phyloP scores from a whole-genome alignment of 441 rosid species.

The Rhodomyrtus psidioides region DNA sequence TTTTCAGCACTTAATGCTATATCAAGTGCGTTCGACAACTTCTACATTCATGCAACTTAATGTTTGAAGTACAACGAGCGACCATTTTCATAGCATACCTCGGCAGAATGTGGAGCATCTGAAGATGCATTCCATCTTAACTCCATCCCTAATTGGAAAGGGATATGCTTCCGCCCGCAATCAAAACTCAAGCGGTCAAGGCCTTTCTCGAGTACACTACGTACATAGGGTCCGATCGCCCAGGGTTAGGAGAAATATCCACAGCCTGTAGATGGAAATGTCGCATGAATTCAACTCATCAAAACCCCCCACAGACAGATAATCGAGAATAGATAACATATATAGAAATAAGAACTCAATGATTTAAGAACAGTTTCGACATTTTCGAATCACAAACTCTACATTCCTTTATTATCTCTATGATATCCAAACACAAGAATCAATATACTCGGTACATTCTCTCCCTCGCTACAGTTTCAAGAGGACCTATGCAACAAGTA shows the following conservation, averaged over 20 bases:
- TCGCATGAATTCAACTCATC: background rate
- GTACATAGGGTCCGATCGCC: conserved; percentile 87
- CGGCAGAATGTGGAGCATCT: background rate
- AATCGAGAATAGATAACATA: background rate
- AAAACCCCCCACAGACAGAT: background rate
- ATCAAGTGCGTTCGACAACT: no score
- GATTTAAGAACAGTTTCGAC: background rate
- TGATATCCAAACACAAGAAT: background rate
- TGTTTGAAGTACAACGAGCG: background rate
- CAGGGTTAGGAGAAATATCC: conserved; percentile 90
- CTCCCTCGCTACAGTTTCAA: background rate
- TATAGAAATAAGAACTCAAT: background rate
- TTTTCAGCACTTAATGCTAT: background rate
- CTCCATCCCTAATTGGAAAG: background rate
- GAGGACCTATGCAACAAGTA: background rate
- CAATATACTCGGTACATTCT: background rate
- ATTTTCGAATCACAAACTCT: background rate
- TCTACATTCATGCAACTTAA: no score
- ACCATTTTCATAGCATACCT: background rate
- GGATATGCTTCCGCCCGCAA: fast-evolving
- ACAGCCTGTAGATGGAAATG: conserved; percentile 46
- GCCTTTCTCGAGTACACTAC: conserved; percentile 77
- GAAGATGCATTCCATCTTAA: background rate
- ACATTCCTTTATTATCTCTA: background rate
- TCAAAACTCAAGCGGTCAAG: conserved; percentile 26